A percentile compares a stretch with the other conserved stretches of the same genome.
Conservation (phyloP, 2,329 filamentous ascomycete species). For the Parafenestella ontariensis region DNA sequence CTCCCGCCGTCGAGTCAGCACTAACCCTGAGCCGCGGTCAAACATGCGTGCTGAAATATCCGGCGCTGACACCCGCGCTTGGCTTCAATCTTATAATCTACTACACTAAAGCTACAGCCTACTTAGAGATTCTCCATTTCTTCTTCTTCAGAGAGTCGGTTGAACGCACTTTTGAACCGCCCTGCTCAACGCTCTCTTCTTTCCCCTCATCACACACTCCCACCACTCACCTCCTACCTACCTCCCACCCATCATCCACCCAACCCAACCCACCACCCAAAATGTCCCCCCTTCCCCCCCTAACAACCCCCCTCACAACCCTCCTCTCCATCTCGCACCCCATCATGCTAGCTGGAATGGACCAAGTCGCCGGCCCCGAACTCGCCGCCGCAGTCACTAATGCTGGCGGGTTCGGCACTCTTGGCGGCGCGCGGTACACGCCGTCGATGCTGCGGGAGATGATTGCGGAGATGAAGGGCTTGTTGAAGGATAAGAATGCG, state of each 20-base stretch:
- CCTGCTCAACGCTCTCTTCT: not conserved
- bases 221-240: not conserved
- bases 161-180: no score
- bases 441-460: constrained; percentile 35
- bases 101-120: no score
- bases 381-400: constrained; percentile 37
- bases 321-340: constrained; percentile 31
- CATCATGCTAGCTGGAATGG: constrained; percentile 40
- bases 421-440: constrained; percentile 34
- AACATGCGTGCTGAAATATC: not conserved
- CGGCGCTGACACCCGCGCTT: no score
- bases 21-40: constrained; percentile 6
- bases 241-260: constrained; percentile 1
- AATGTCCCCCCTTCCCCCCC: constrained; percentile 15
- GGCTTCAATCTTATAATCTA: no score
- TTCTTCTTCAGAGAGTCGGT: no score
- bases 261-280: not conserved
- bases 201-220: not conserved
- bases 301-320: constrained; percentile 29
- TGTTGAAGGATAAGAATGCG: constrained; percentile 27
- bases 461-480: constrained; percentile 35
- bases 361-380: constrained; percentile 27
- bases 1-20: constrained; percentile 12
- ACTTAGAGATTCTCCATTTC: no score
- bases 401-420: constrained; percentile 34